phyloP scores from a whole-genome alignment of 2,329 filamentous ascomycete species.

The Aspergillus proliferans region DNA sequence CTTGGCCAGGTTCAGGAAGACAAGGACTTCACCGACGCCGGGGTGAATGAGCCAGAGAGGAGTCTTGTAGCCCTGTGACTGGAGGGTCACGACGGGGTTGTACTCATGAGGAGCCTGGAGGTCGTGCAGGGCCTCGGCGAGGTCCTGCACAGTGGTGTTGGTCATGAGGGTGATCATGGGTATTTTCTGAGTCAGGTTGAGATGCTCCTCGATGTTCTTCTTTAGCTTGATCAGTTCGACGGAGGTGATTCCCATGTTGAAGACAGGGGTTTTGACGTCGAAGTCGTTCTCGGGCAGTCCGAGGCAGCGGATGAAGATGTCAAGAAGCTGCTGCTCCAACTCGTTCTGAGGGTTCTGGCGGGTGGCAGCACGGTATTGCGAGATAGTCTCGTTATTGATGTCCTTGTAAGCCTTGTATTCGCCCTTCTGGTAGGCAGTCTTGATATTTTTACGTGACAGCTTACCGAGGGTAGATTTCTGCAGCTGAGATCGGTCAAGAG shows the following conservation, averaged over 20 bases:
- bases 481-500: conserved; percentile 3
- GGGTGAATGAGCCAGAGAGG: conserved; percentile 35
- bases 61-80: conserved; percentile 18
- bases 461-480: conserved; percentile 13
- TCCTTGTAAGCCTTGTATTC: conserved; percentile 38
- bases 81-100: conserved; percentile 26
- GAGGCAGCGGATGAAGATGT: conserved; percentile 4
- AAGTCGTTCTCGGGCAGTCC: conserved; percentile 7
- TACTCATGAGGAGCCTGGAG: conserved; percentile 21
- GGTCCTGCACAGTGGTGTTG: conserved; percentile 38
- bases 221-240: conserved; percentile 40
- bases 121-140: conserved; percentile 25
- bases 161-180: conserved; percentile 32
- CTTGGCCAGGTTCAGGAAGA: conserved; percentile 28
- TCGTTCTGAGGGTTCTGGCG: conserved; percentile 3
- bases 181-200: conserved; percentile 27
- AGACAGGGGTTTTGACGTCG: conserved; percentile 14
- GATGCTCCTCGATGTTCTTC: conserved; percentile 23
- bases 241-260: conserved; percentile 27
- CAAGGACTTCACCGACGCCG: conserved; percentile 33
- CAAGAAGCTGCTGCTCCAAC: conserved; percentile 4
- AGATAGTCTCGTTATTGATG: conserved; percentile 4
- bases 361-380: background rate
- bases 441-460: conserved; percentile 13
- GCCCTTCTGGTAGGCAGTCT: conserved; percentile 32